Base-by-base conservation (phyloP, 768 basidiomycete species). In the Vararia minispora region DNA sequence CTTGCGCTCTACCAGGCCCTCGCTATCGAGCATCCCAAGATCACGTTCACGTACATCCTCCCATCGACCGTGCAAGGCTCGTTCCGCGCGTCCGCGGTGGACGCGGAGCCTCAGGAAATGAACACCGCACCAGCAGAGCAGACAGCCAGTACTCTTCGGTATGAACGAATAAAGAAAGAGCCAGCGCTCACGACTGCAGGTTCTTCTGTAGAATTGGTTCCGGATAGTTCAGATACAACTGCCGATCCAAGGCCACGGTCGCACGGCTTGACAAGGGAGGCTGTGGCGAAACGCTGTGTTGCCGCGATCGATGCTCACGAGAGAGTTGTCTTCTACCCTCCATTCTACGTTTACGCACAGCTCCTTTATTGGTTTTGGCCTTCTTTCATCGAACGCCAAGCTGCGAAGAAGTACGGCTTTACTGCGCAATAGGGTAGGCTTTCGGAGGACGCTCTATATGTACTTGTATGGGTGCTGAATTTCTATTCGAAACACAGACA, bases 61-160 rank as follows among this genome's bases (percentile, higher is more conserved):
- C 84, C 85, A 6, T 66, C 66, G 24, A 86, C 84, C 9, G 71
- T 89, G 22, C 73, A 84, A 48, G 83, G 85, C 26, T 64, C 71
- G 49, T 89, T 89, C 59, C 76, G 86, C n/a, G 70, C 76, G 0
- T 78, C 78, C 2, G 85, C 87, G 0, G 79, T 85, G 9, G 83
- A 89, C 48, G 62, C 57, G n/a, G 59, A 64, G 6, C 64, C 63
- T 10, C 48, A 53, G 6, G 52, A 56, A n/a, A 59, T 63, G 27
- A n/a, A n/a, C n/a, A n/a, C n/a, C n/a, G n/a, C n/a, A n/a, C n/a
- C n/a, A n/a, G n/a, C n/a, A n/a, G n/a, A n/a, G n/a, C n/a, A n/a
- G n/a, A n/a, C n/a, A n/a, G n/a, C n/a, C n/a, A n/a, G n/a, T n/a
- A n/a, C n/a, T n/a, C n/a, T n/a, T n/a, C n/a, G n/a, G n/a, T n/a